phyloP scores from a whole-genome alignment of 2,329 filamentous ascomycete genomes.

The Penicillium sp. region DNA sequence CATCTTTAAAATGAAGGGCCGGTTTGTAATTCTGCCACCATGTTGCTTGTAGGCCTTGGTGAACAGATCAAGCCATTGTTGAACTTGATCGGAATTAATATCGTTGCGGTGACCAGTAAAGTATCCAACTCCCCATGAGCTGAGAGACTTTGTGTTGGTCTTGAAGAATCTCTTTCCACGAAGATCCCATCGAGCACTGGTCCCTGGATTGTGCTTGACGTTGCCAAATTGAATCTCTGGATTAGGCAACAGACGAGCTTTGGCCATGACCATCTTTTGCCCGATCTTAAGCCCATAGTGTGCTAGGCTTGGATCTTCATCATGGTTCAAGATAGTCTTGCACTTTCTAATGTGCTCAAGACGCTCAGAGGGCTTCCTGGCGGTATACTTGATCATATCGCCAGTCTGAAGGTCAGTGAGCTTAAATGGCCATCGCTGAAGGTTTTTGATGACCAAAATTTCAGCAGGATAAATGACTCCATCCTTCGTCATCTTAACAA shows the following conservation, averaged over 20 bases:
- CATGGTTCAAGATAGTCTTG: constrained; percentile 68
- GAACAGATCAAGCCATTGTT: constrained; percentile 63
- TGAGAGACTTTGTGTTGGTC: constrained; percentile 63
- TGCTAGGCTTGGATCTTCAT: constrained; percentile 66
- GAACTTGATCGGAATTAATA: constrained; percentile 45
- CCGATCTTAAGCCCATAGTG: constrained; percentile 75
- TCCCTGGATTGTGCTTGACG: constrained; percentile 60
- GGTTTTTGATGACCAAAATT: constrained; percentile 51
- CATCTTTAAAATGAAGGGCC: constrained; percentile 48
- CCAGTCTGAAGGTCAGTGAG: constrained; percentile 66
- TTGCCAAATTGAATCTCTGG: constrained; percentile 71
- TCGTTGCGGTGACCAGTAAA: constrained; percentile 58
- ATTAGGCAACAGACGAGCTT: constrained; percentile 69
- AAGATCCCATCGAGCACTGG: constrained; percentile 81
- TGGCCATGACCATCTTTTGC: constrained; percentile 62
- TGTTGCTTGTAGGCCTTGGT: constrained; percentile 61
- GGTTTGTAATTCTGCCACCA: constrained; percentile 56
- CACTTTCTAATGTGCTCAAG: constrained; percentile 67
- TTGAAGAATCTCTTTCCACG: constrained; percentile 75
- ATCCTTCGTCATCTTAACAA: constrained; percentile 61
- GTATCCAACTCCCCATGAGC: constrained; percentile 73
- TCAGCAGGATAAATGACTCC: constrained; percentile 59
- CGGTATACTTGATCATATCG: constrained; percentile 90
- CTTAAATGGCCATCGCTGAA: constrained; percentile 61
- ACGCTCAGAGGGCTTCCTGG: constrained; percentile 72